phyloP scores from a whole-genome alignment of 306 rosid genomes.

The Alnus rubra region DNA sequence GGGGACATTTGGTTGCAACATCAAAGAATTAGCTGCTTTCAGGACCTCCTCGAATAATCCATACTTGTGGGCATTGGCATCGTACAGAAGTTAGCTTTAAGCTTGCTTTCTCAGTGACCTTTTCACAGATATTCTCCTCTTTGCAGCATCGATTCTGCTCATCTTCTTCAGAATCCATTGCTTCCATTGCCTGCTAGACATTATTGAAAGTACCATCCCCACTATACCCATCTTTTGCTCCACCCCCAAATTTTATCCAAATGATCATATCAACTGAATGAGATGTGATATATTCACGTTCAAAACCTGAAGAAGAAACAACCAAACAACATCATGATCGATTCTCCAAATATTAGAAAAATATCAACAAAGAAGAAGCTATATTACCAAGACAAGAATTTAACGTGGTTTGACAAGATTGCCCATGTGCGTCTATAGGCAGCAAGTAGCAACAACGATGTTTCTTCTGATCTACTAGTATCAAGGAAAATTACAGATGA shows the following conservation, averaged over 20 bases:
- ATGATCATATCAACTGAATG: too few species aligned
- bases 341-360: too few species aligned
- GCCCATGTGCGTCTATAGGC: too few species aligned
- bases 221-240: constrained; percentile 35
- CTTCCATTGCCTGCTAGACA: constrained; percentile 17
- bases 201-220: constrained; percentile 42
- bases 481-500: too few species aligned
- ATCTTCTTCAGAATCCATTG: constrained; percentile 53
- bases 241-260: constrained; percentile 10
- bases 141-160: constrained; percentile 61
- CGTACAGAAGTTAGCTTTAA: constrained; percentile 40
- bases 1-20: constrained; percentile 14
- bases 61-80: constrained; percentile 54
- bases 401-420: too few species aligned
- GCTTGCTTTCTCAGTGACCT: constrained; percentile 53
- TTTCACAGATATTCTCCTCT: constrained; percentile 50
- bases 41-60: constrained; percentile 43
- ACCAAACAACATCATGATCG: too few species aligned
- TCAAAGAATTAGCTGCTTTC: constrained; percentile 35
- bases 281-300: too few species aligned
- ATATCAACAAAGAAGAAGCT: too few species aligned
- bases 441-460: too few species aligned
- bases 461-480: too few species aligned
- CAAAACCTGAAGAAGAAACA: too few species aligned
- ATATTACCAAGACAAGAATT: too few species aligned